These are phyloP conservation scores for Phaeosphaeria sp. DNA, from an alignment of 2,329 filamentous ascomycete species.

Conservation along the genomic window DNA sequence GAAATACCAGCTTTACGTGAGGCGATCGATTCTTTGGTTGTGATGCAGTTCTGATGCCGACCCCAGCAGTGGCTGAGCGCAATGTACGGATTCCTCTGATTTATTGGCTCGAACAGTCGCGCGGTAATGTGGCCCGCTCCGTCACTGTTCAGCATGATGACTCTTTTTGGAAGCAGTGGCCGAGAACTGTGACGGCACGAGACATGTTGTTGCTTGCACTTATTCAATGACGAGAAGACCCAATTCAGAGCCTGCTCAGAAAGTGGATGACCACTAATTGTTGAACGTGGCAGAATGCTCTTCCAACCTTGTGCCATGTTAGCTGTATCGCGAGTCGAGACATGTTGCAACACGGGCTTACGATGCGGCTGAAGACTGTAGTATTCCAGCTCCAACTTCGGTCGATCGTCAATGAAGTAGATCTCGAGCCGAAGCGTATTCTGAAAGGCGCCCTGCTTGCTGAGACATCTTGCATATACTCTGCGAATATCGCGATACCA, in stretches of 20 bases:
- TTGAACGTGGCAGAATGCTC: conserved; percentile 17
- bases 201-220: conserved; percentile 11
- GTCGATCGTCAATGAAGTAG: conserved; percentile 19
- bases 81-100: conserved; percentile 7
- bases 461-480: conserved; percentile 14
- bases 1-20: conserved; percentile 4
- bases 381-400: conserved; percentile 22
- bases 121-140: not conserved
- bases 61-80: conserved; percentile 20
- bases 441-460: not conserved
- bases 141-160: conserved; percentile 8
- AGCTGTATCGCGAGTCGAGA: not conserved
- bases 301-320: conserved; percentile 14
- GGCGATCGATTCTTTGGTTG: conserved; percentile 2
- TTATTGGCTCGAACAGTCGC: conserved; percentile 6
- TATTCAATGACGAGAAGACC: conserved; percentile 9
- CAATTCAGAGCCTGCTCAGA: conserved; percentile 13
- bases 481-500: conserved; percentile 14
- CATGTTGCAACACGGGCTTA: conserved; percentile 3
- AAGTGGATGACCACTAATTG: conserved; percentile 16
- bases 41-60: conserved; percentile 2
- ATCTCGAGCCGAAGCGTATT: conserved; percentile 17
- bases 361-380: conserved; percentile 14
- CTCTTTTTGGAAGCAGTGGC: conserved; percentile 17
- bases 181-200: conserved; percentile 8